A percentile compares a stretch with the other conserved stretches of the same genome.
Evolutionary conservation across 257 asterid genomes (phyloP).

Genomic region (Solanum piurae): DNA sequence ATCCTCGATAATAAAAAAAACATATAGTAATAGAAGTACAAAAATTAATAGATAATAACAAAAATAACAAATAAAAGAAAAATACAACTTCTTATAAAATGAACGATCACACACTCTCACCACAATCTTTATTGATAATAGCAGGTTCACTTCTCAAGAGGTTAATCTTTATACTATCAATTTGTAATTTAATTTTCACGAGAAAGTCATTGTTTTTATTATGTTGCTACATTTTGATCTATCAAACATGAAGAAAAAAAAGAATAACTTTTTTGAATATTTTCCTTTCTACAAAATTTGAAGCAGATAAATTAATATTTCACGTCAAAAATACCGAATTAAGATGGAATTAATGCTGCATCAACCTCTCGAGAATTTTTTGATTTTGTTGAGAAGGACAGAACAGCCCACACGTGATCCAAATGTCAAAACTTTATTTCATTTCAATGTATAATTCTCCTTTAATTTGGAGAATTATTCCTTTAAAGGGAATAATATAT

Average conservation of each 20-base stretch:
- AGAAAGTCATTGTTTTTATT: neutral
- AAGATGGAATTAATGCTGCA: neutral
- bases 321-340: neutral
- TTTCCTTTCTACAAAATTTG: neutral
- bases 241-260: neutral
- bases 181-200: neutral
- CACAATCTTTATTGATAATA: neutral
- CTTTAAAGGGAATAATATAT: neutral
- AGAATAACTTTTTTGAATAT: neutral
- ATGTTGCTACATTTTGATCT: neutral
- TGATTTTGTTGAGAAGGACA: neutral
- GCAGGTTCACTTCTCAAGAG: no score
- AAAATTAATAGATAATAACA: no score
- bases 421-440: neutral
- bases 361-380: neutral
- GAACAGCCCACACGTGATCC: neutral
- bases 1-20: no score
- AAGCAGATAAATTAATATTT: neutral
- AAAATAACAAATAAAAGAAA: no score
- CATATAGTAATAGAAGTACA: no score
- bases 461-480: neutral
- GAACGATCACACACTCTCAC: neutral
- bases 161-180: neutral
- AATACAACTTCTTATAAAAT: no score
- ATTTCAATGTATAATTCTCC: neutral